Evolutionary conservation across 805 yeast species (phyloP).

Genomic region (Ogataea paraovalis): DNA sequence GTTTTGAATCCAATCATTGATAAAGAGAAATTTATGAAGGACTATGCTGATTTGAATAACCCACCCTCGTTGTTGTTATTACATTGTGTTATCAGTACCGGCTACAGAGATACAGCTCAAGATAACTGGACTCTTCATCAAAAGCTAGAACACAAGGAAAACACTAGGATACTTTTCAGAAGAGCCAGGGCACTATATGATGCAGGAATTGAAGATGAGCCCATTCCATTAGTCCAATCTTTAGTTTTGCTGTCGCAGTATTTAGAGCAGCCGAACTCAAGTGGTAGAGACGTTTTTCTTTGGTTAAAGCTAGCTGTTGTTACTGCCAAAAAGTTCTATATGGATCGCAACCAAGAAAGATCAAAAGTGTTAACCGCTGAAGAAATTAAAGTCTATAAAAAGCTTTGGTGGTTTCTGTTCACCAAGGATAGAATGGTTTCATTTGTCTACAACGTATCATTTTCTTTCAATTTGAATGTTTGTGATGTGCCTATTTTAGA

Average conservation of each 20-base stretch:
- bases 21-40: conserved; percentile 52
- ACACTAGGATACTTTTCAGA: conserved; percentile 23
- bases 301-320: conserved; percentile 68
- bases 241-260: conserved; percentile 27
- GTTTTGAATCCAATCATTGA: conserved; percentile 66
- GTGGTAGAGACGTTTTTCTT: conserved; percentile 54
- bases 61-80: conserved; percentile 55
- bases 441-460: conserved; percentile 59
- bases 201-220: conserved; percentile 60
- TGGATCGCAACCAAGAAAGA: conserved; percentile 44
- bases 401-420: conserved; percentile 70
- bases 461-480: conserved; percentile 60
- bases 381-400: conserved; percentile 43
- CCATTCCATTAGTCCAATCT: conserved; percentile 52
- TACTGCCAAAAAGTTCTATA: conserved; percentile 68
- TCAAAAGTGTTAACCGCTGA: neutral
- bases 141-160: conserved; percentile 43
- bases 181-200: conserved; percentile 61
- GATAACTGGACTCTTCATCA: conserved; percentile 49
- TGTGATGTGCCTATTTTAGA: conserved; percentile 72
- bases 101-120: conserved; percentile 53
- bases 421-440: conserved; percentile 61
- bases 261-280: neutral
- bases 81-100: conserved; percentile 60
- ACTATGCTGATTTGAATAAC: conserved; percentile 49